Evolutionary conservation across 352 stramenopile genomes (phyloP), one percentile per base, ranked within the genome.

Genomic region (Ophiocytium majus): DNA sequence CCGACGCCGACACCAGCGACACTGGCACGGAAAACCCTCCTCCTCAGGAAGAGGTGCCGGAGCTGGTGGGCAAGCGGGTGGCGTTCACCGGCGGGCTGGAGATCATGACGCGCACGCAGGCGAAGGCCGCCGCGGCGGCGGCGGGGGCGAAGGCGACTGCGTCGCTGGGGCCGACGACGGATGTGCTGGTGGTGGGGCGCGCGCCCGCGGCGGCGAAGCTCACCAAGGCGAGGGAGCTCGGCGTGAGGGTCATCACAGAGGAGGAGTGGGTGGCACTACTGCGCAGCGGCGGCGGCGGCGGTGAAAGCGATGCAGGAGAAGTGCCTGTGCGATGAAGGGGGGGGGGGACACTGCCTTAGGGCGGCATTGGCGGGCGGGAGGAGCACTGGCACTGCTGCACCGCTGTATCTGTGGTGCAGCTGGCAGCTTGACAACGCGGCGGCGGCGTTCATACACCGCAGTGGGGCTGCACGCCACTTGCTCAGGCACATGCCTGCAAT

Each of bases 131-230:
- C 14, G 84, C 84, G 1, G 57, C 79, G 19, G 79, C 76, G 10
- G 28, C 82, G 32, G 84, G 84, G 31, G 84, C 84, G 36, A 34
- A 35, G 28, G 80, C 83, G 43, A 85, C 84, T 9, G 75, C 71
- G 19, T 83, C 84, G 0, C 79, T 88, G 28, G 85, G 79, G 10
- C 34, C n/a, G 1, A 71, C 64, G 0, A 88, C 80, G 57, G 84
- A 88, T 34, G 31, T 88, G 49, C 49, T 88, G 50, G 84, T 88
- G 31, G 80, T 88, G 49, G 84, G 84, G 0, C 34, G 82, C 17
- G 82, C 81, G 50, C 84, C 84, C 14, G 84, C 79, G 35, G 81
- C 35, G 32, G 5, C 63, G 31, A 88, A 88, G 37, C 80, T 88
- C 28, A 71, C 81, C 49, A 49, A 83, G 50, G 84, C 84, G 17